phyloP scores from a whole-genome alignment of 441 rosid species.

The Pelargonium australe region DNA sequence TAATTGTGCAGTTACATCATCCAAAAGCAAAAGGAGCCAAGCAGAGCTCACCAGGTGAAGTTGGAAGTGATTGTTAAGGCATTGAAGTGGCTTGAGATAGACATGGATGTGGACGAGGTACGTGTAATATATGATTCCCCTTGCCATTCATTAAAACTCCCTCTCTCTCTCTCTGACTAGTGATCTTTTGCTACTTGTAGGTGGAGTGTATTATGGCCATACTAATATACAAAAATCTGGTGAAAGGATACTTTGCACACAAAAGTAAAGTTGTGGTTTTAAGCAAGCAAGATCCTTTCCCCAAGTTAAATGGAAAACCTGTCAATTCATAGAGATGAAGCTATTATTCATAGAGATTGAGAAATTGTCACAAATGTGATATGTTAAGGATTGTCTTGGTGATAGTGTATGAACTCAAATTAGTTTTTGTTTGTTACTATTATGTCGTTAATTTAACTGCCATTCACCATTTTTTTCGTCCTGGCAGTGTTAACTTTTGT shows the following conservation, averaged over 20 bases:
- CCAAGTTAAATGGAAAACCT: slow-evolving; percentile 68
- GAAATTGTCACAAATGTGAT: too few species aligned
- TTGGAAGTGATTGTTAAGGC: slow-evolving; percentile 83
- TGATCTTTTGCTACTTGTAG: slow-evolving; percentile 27
- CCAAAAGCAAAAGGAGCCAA: slow-evolving; percentile 77
- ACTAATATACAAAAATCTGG: slow-evolving; percentile 75
- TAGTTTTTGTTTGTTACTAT: too few species aligned
- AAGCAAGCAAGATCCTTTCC: slow-evolving; percentile 96
- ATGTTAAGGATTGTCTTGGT: too few species aligned
- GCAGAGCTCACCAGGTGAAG: slow-evolving; percentile 90
- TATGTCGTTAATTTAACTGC: too few species aligned
- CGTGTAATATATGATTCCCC: background rate
- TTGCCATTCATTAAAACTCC: background rate
- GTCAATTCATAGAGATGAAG: slow-evolving; percentile 44
- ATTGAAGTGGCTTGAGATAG: slow-evolving; percentile 82
- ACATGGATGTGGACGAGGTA: slow-evolving; percentile 97
- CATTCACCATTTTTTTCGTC: too few species aligned
- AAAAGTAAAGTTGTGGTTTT: slow-evolving; percentile 88
- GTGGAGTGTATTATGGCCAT: slow-evolving; percentile 90
- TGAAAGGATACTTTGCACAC: slow-evolving; percentile 85
- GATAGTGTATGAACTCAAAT: too few species aligned
- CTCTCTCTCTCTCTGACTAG: too few species aligned
- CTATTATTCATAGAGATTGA: background rate
- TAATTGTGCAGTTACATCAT: slow-evolving; percentile 53
- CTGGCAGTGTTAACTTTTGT: too few species aligned